These are phyloP conservation scores for Phytophthora uliginosa DNA, from an alignment of 352 stramenopile species.

Conservation along the genomic window DNA sequence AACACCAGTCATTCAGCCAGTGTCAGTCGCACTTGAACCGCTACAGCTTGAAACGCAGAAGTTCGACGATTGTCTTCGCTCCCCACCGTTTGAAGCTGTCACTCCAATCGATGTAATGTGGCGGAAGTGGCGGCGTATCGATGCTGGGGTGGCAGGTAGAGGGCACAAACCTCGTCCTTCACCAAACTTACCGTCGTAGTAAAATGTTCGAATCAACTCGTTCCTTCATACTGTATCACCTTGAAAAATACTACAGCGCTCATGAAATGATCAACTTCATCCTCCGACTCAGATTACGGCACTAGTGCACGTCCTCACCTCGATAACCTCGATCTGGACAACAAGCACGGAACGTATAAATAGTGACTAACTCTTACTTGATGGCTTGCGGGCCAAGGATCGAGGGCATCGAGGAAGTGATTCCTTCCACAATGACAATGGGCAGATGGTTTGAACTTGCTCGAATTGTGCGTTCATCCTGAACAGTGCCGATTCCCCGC, in stretches of 20 bases:
- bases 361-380: constrained; percentile 17
- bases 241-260: neutral
- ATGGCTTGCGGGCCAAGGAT: constrained; percentile 3
- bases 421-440: neutral
- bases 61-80: constrained; percentile 4
- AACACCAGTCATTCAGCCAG: constrained; percentile 14
- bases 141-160: constrained; percentile 15
- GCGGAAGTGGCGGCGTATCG: constrained; percentile 35
- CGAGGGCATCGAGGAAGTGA: constrained; percentile 6
- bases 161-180: constrained; percentile 3
- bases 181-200: neutral
- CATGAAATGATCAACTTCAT: constrained; percentile 1
- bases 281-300: constrained; percentile 12
- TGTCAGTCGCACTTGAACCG: neutral
- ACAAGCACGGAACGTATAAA: constrained; percentile 22
- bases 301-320: constrained; percentile 20
- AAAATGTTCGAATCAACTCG: neutral
- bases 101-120: constrained; percentile 35
- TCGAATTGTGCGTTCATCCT: neutral
- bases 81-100: neutral
- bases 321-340: neutral
- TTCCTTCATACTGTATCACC: neutral
- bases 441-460: constrained; percentile 14
- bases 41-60: constrained; percentile 2
- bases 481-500: neutral